phyloP scores from a whole-genome alignment of 441 rosid genomes.

The Theobroma grandiflorum region DNA sequence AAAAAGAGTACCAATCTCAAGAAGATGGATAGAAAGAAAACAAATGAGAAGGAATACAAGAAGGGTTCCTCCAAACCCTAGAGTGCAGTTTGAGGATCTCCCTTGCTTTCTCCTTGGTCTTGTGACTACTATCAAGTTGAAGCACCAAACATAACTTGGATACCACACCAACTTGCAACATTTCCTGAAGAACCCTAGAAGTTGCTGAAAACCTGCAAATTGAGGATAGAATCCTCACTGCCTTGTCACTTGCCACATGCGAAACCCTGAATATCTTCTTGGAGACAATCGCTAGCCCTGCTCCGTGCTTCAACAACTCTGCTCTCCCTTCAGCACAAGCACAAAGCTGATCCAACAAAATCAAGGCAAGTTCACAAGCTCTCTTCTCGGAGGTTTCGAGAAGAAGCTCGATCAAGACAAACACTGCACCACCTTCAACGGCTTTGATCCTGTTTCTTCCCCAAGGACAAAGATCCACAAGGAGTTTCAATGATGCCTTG shows the following conservation, averaged over 20 bases:
- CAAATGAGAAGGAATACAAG: slow-evolving; percentile 53
- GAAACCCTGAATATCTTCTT: slow-evolving; percentile 67
- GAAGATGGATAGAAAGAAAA: slow-evolving; percentile 51
- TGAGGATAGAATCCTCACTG: slow-evolving; percentile 52
- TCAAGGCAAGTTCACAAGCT: slow-evolving; percentile 43
- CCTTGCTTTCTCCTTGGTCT: slow-evolving; percentile 51
- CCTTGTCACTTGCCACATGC: slow-evolving; percentile 47
- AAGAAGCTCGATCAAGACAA: slow-evolving; percentile 46
- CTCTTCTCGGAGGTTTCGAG: slow-evolving; percentile 45
- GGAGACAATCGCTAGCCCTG: slow-evolving; percentile 56
- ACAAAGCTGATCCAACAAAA: slow-evolving; percentile 47
- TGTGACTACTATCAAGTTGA: slow-evolving; percentile 42
- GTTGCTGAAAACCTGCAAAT: slow-evolving; percentile 47
- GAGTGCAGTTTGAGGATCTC: slow-evolving; percentile 56
- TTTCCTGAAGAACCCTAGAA: slow-evolving; percentile 54
- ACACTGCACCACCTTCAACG: slow-evolving; percentile 49
- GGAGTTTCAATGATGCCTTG: slow-evolving; percentile 53
- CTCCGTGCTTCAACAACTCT: slow-evolving; percentile 56
- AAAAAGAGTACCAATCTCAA: not conserved
- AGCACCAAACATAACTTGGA: slow-evolving; percentile 56
- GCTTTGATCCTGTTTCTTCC: slow-evolving; percentile 66
- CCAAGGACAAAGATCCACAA: slow-evolving; percentile 58
- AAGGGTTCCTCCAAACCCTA: slow-evolving; percentile 53
- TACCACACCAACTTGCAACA: slow-evolving; percentile 63
- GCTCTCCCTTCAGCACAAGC: slow-evolving; percentile 64